Evolutionary conservation across 1,139 yeast genomes (phyloP).

Genomic region (Nakaseomyces delphensis): DNA sequence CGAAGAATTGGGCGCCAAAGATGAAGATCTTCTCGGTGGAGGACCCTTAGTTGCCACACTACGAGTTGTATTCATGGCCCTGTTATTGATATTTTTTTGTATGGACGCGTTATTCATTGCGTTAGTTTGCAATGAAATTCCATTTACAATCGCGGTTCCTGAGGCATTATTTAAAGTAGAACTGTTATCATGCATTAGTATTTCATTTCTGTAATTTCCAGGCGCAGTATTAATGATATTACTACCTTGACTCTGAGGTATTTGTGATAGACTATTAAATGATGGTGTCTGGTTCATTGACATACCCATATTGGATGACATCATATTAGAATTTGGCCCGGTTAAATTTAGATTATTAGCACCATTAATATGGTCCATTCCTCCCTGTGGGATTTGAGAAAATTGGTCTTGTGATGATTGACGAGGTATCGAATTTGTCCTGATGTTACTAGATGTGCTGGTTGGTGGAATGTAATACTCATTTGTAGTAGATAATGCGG

Average conservation of each 20-base stretch:
- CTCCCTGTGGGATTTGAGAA: background rate
- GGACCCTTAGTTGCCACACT: background rate
- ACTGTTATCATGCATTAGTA: background rate
- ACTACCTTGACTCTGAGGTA: background rate
- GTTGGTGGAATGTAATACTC: background rate
- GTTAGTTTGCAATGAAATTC: background rate
- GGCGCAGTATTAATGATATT: background rate
- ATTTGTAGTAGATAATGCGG: background rate
- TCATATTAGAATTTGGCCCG: background rate
- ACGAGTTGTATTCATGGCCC: background rate
- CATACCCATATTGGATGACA: background rate
- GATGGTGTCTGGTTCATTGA: background rate
- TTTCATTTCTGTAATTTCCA: background rate
- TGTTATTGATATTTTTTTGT: background rate
- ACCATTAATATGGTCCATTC: background rate
- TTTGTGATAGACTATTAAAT: background rate
- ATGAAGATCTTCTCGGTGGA: slow-evolving; percentile 2
- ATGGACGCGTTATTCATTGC: background rate
- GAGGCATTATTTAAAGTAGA: background rate
- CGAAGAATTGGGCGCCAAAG: slow-evolving; percentile 10
- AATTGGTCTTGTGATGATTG: slow-evolving; percentile 2
- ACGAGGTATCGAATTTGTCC: background rate
- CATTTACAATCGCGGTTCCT: background rate
- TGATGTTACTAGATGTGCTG: slow-evolving; percentile 1
- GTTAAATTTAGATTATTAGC: background rate